These are phyloP conservation scores for Talaromyces trachyspermus DNA, from an alignment of 495 filamentous ascomycete species.

Conservation along the genomic window DNA sequence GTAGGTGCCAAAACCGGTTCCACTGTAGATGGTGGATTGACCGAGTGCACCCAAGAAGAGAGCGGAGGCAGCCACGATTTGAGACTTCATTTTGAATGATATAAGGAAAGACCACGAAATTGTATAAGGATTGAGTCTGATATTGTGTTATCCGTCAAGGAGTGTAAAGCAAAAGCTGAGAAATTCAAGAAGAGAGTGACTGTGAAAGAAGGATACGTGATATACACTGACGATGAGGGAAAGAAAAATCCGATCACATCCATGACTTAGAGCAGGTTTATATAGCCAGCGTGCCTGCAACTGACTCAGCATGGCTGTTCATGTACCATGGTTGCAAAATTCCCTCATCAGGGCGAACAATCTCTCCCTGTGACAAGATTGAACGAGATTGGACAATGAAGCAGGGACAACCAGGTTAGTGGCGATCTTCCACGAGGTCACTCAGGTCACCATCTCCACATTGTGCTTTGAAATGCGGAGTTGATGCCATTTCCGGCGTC, in stretches of 20 bases:
- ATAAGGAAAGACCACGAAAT: not conserved
- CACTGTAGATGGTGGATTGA: conserved; percentile 1
- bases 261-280: not conserved
- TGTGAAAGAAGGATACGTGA: not conserved
- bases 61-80: conserved; percentile 2
- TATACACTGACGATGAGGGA: not conserved
- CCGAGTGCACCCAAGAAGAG: conserved; percentile 2
- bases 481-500: conserved; percentile 4
- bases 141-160: not conserved
- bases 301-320: not conserved
- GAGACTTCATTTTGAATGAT: conserved; percentile 7
- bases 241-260: not conserved
- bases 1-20: conserved; percentile 12
- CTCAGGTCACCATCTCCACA: conserved; percentile 6
- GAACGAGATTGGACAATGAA: too few relatives aligned
- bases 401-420: not conserved
- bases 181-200: not conserved
- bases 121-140: too few relatives aligned
- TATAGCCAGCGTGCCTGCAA: not conserved
- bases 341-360: not conserved
- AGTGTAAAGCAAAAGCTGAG: not conserved
- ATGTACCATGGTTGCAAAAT: not conserved
- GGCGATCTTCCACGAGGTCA: conserved; percentile 5
- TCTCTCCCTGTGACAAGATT: too few relatives aligned
- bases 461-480: not conserved